phyloP scores from a whole-genome alignment of 345 rosid species.

The Heritiera fomes region DNA sequence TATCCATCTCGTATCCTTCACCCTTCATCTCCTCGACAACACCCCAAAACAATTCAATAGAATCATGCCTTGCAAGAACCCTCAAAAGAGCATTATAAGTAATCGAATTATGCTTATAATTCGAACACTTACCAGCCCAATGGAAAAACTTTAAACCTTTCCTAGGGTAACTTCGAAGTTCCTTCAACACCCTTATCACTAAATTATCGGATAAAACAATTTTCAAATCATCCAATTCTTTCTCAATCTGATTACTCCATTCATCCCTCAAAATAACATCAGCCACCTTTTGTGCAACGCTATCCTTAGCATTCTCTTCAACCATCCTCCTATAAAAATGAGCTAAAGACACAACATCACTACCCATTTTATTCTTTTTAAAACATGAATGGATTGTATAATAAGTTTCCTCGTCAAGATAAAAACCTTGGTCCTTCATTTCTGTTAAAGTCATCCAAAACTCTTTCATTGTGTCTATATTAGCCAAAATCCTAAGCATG shows the following conservation, averaged over 20 bases:
- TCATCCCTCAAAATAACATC: slow-evolving; percentile 36
- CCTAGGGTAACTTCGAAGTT: slow-evolving; percentile 50
- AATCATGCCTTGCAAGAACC: slow-evolving; percentile 62
- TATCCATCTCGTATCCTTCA: slow-evolving; percentile 61
- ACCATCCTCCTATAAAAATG: slow-evolving; percentile 72
- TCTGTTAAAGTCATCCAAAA: slow-evolving; percentile 61
- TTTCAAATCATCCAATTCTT: slow-evolving; percentile 50
- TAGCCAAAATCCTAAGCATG: slow-evolving; percentile 61
- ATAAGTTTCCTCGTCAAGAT: slow-evolving; percentile 69
- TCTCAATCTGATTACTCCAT: slow-evolving; percentile 60
- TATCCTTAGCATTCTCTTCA: slow-evolving; percentile 57
- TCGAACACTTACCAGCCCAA: slow-evolving; percentile 46
- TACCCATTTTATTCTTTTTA: slow-evolving; percentile 48
- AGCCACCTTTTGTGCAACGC: slow-evolving; percentile 42
- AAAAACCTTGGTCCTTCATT: slow-evolving; percentile 73
- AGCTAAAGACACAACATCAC: slow-evolving; percentile 55
- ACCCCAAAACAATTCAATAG: slow-evolving; percentile 68
- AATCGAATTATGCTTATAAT: slow-evolving; percentile 44
- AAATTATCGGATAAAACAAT: slow-evolving; percentile 54
- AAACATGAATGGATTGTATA: slow-evolving; percentile 41
- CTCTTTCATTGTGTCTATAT: slow-evolving; percentile 50
- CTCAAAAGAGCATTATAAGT: slow-evolving; percentile 64
- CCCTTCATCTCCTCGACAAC: slow-evolving; percentile 66
- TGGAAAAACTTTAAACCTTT: slow-evolving; percentile 56
- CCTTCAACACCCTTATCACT: slow-evolving; percentile 70